Conservation (phyloP, 2,329 filamentous ascomycete genomes). For the Fusarium keratoplasticum region DNA sequence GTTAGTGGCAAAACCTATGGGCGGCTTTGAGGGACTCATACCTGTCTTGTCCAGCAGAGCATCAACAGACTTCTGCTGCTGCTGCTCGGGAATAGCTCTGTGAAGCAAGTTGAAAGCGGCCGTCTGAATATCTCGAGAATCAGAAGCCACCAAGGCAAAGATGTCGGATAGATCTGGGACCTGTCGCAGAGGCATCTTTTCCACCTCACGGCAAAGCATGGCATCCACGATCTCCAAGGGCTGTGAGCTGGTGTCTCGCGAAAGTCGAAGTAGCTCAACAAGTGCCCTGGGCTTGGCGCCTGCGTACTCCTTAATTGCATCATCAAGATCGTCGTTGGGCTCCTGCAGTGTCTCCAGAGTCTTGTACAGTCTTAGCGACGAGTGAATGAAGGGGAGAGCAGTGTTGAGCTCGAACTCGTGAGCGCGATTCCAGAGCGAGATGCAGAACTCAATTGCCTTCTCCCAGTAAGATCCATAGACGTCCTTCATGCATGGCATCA, state of each 20-base stretch:
- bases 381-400: slow-evolving; percentile 73
- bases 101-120: slow-evolving; percentile 86
- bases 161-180: slow-evolving; percentile 75
- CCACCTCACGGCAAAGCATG: slow-evolving; percentile 76
- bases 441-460: slow-evolving; percentile 68
- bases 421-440: slow-evolving; percentile 66
- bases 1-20: slow-evolving; percentile 3
- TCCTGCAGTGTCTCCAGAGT: slow-evolving; percentile 74
- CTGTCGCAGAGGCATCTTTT: slow-evolving; percentile 70
- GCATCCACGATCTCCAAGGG: slow-evolving; percentile 81
- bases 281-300: slow-evolving; percentile 67
- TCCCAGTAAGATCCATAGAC: slow-evolving; percentile 93
- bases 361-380: slow-evolving; percentile 78
- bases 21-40: slow-evolving; percentile 38
- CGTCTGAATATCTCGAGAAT: slow-evolving; percentile 80
- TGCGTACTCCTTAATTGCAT: slow-evolving; percentile 75
- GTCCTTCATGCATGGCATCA: slow-evolving; percentile 81
- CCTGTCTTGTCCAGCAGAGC: slow-evolving; percentile 75
- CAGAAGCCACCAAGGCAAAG: slow-evolving; percentile 80
- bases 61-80: slow-evolving; percentile 87
- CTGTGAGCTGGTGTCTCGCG: slow-evolving; percentile 62
- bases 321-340: slow-evolving; percentile 86
- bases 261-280: slow-evolving; percentile 71
- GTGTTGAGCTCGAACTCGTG: slow-evolving; percentile 56
- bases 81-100: slow-evolving; percentile 78